phyloP scores from a whole-genome alignment of 257 asterid genomes.

The Craterostigma plantagineum region DNA sequence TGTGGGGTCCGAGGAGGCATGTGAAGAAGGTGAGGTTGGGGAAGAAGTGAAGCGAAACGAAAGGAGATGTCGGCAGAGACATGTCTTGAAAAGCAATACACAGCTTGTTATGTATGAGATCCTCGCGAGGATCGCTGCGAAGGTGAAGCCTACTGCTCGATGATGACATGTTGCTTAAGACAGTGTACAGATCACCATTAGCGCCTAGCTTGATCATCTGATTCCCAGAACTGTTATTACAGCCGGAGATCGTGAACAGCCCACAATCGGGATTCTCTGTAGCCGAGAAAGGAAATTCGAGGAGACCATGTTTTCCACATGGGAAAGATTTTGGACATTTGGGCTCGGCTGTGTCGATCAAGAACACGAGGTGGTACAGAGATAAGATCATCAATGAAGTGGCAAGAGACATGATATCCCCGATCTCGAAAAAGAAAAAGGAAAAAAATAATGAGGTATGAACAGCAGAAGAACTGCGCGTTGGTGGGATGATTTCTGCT shows the following conservation, averaged over 20 bases:
- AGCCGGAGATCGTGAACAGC: not conserved
- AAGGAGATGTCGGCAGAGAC: conserved; percentile 5
- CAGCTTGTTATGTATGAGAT: not conserved
- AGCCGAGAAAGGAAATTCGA: conserved; percentile 11
- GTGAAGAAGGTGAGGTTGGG: conserved; percentile 12
- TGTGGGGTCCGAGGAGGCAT: not conserved
- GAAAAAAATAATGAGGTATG: too few relatives aligned
- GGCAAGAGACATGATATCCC: too few relatives aligned
- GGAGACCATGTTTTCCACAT: conserved; percentile 6
- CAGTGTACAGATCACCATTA: not conserved
- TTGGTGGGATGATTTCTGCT: too few relatives aligned
- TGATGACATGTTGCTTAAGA: not conserved
- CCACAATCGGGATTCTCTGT: conserved; percentile 9
- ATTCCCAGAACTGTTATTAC: not conserved
- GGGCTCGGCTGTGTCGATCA: conserved; percentile 1
- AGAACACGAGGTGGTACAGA: too few relatives aligned
- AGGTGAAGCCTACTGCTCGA: not conserved
- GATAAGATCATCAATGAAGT: too few relatives aligned
- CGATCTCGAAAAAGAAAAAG: too few relatives aligned
- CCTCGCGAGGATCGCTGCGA: not conserved
- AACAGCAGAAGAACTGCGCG: too few relatives aligned
- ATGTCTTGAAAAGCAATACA: not conserved
- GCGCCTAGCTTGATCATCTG: conserved; percentile 8
- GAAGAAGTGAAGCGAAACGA: conserved; percentile 5
- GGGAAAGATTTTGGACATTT: conserved; percentile 1